phyloP scores from a whole-genome alignment of 1,284 basidiomycete species.

The Cryptococcus sp. region DNA sequence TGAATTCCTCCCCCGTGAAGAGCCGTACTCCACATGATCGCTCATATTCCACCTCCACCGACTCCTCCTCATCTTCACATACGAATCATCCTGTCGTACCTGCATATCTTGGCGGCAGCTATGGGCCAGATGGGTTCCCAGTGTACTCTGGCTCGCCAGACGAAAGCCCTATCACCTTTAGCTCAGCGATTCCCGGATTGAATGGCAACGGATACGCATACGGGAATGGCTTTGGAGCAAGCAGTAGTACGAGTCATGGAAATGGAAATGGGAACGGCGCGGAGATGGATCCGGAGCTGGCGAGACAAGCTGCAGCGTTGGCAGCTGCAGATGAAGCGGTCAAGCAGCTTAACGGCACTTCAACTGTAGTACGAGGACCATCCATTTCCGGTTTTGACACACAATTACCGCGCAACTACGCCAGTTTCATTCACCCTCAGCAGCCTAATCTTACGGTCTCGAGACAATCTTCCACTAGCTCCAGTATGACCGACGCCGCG shows the following conservation, averaged over 20 bases:
- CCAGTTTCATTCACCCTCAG: slow-evolving; percentile 27
- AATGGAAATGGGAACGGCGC: slow-evolving; percentile 10
- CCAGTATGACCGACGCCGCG: slow-evolving; percentile 32
- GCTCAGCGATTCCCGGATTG: neutral
- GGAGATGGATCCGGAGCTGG: slow-evolving; percentile 22
- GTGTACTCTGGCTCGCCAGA: slow-evolving; percentile 21
- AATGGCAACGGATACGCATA: slow-evolving; percentile 7
- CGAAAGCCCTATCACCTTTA: slow-evolving; percentile 11
- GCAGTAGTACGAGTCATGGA: slow-evolving; percentile 16
- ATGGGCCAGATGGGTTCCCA: slow-evolving; percentile 48
- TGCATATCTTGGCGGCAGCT: slow-evolving; percentile 41
- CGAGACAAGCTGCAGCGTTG: slow-evolving; percentile 27
- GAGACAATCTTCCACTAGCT: slow-evolving; percentile 38
- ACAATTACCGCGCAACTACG: slow-evolving; percentile 24
- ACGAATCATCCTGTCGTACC: slow-evolving; percentile 24
- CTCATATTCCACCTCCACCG: slow-evolving; percentile 39
- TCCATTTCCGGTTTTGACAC: slow-evolving; percentile 6
- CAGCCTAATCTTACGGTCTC: slow-evolving; percentile 11
- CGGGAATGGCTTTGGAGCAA: slow-evolving; percentile 5
- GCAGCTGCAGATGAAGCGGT: slow-evolving; percentile 48
- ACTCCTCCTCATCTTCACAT: slow-evolving; percentile 32
- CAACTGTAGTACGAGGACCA: slow-evolving; percentile 37
- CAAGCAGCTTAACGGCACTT: slow-evolving; percentile 45
- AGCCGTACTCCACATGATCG: slow-evolving; percentile 11
- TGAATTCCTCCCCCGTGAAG: neutral